A percentile compares a stretch with the other conserved stretches of the same genome.
Evolutionary conservation across 2,329 filamentous ascomycete species (phyloP).

Genomic region (Epichloe hybrida): DNA sequence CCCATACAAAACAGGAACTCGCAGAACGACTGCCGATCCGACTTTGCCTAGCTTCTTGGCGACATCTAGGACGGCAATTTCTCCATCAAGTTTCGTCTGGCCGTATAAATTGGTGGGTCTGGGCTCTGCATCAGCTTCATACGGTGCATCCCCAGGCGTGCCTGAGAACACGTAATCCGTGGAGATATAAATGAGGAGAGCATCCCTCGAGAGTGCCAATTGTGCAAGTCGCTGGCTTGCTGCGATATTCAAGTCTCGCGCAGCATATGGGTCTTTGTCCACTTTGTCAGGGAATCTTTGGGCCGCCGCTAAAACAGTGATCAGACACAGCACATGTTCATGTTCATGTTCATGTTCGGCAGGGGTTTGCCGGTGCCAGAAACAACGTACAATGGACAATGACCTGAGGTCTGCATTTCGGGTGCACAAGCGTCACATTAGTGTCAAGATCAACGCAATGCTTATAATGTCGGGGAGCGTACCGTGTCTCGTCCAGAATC

Average conservation of each 20-base stretch:
- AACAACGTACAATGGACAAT: constrained; percentile 60
- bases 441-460: not conserved
- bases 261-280: constrained; percentile 63
- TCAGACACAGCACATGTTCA: not conserved
- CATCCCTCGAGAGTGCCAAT: constrained; percentile 46
- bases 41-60: constrained; percentile 33
- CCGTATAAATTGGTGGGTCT: constrained; percentile 65
- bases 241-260: constrained; percentile 59
- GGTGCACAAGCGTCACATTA: not conserved
- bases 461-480: constrained; percentile 11
- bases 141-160: constrained; percentile 64
- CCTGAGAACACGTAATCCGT: constrained; percentile 75
- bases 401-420: constrained; percentile 50
- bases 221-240: constrained; percentile 54
- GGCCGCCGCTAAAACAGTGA: constrained; percentile 50
- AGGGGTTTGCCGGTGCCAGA: not conserved
- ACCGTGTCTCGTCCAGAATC: constrained; percentile 42
- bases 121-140: constrained; percentile 49
- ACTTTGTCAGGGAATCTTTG: constrained; percentile 82
- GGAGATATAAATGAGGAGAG: constrained; percentile 63
- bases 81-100: constrained; percentile 47
- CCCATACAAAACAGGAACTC: constrained; percentile 78
- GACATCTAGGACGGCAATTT: constrained; percentile 51
- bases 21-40: constrained; percentile 53
- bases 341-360: not conserved